Evolutionary conservation across 345 rosid species (phyloP), one percentile per base, ranked within the genome.

Genomic region (Linum trigynum): DNA sequence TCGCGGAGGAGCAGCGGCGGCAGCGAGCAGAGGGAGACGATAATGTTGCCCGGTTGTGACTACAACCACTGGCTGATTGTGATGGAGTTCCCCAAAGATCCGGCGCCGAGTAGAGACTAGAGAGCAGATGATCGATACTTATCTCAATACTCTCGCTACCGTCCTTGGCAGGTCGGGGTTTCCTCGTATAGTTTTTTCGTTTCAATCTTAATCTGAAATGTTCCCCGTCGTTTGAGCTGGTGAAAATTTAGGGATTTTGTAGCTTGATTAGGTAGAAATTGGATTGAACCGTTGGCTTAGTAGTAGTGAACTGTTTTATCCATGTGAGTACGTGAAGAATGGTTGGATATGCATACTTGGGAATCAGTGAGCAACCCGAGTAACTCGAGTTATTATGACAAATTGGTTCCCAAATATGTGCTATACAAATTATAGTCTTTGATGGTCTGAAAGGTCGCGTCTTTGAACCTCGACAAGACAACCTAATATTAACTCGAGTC

Each of bases 21-120:
- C 64, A 82, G 70, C 45, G 97, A 92, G 71, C 83, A 81, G 57
- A 83, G 95, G 59, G 96, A 92, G 82, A 87, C 98, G 42, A 92
- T 92, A 62, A 85, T 92, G 96, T 82, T 92, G 1, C 97, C 97
- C 8, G 95, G 97, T 0, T 92, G 98, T 69, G 98, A 87, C 71
- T 92, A 87, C 75, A 89, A 92, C 50, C 98, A 92, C 69, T 92
- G 97, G 98, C 86, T 92, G 42, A 92, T 90, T 36, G 98, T 92
- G 5, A 89, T 92, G 98, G 97, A 89, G 62, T 92, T 92, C 70
- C 97, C 98, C 58, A 92, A 92, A 66, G 97, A 92, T 71, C 97
- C 98, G 5, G 94, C 97, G 4, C 95, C 98, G 0, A 83, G 91
- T 6, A 81, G 95, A 9, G 0, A 83, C 91, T 6, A 81, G 95